phyloP scores from a whole-genome alignment of 805 yeast species.

The Ogataea pini region DNA sequence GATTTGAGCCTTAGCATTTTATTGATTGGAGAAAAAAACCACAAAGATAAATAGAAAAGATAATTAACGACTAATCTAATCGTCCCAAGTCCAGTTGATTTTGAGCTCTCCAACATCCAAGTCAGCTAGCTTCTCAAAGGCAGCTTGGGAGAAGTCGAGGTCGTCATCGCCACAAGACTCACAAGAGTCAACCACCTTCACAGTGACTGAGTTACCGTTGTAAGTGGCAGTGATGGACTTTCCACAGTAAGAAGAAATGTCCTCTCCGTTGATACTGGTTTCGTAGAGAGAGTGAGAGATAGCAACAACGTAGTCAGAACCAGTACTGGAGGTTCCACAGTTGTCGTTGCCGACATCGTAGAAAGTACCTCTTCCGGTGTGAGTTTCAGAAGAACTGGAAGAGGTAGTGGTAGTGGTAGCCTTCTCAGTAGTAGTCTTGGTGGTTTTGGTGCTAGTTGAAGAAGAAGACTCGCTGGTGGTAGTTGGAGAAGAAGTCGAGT shows the following conservation, averaged over 20 bases:
- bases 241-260: slow-evolving; percentile 48
- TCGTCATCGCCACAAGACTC: slow-evolving; percentile 47
- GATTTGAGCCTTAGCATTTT: too few species aligned
- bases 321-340: slow-evolving; percentile 47
- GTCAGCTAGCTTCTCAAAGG: slow-evolving; percentile 49
- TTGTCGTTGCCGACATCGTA: slow-evolving; percentile 49
- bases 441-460: not conserved
- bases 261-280: slow-evolving; percentile 26
- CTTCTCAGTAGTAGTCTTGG: not conserved
- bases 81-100: slow-evolving; percentile 47
- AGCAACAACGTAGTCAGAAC: slow-evolving; percentile 49
- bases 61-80: not conserved
- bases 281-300: slow-evolving; percentile 45
- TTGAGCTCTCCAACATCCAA: slow-evolving; percentile 46
- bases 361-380: slow-evolving; percentile 51
- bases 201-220: slow-evolving; percentile 50
- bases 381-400: slow-evolving; percentile 10
- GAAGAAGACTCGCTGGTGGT: not conserved
- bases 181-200: slow-evolving; percentile 56
- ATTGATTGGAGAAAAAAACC: not conserved
- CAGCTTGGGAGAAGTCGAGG: slow-evolving; percentile 56
- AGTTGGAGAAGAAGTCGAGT: not conserved
- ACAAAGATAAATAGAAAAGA: not conserved
- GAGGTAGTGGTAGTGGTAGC: slow-evolving; percentile 3
- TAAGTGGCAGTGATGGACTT: slow-evolving; percentile 47